Percentiles rank a stretch among this genome's conserved stretches.
phyloP scores from a whole-genome alignment of 169 alveolate genomes.

The Plasmodium adleri region DNA sequence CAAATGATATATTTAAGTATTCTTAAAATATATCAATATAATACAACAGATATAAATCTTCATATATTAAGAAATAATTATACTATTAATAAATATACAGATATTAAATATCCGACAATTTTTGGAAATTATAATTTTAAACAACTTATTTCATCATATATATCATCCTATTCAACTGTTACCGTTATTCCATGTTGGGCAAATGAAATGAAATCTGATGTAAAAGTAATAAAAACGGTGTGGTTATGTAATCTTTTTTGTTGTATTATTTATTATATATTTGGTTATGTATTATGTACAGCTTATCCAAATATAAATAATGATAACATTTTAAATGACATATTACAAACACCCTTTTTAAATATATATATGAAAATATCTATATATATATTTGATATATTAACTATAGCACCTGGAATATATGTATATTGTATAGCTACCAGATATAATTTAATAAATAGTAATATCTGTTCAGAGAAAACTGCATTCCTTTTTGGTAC shows the following conservation, averaged over 20 bases:
- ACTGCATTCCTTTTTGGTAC: conserved; percentile 80
- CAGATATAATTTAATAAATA: conserved; percentile 82
- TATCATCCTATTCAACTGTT: conserved; percentile 81
- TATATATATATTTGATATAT: conserved; percentile 80
- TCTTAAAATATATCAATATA: conserved; percentile 62
- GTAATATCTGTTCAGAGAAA: conserved; percentile 79
- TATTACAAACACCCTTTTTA: conserved; percentile 76
- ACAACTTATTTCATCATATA: conserved; percentile 77
- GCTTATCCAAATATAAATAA: conserved; percentile 69
- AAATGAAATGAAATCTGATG: conserved; percentile 85
- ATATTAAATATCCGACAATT: conserved; percentile 73
- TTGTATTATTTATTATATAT: conserved; percentile 76
- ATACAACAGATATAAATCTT: neutral
- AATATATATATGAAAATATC: conserved; percentile 61
- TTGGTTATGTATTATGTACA: conserved; percentile 79
- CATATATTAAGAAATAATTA: neutral
- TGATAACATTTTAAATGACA: conserved; percentile 62
- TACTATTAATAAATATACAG: conserved; percentile 10
- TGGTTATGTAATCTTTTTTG: conserved; percentile 84
- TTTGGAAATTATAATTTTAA: conserved; percentile 76
- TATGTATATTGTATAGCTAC: conserved; percentile 83
- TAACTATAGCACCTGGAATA: conserved; percentile 83
- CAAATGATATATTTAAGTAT: conserved; percentile 70
- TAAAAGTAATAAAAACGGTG: conserved; percentile 79
- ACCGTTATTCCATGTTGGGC: conserved; percentile 87